A percentile compares a stretch with the other conserved stretches of the same genome.
These are phyloP conservation scores for Emmonsiellopsis sp. DNA, from an alignment of 2,329 filamentous ascomycete genomes.

Conservation along the genomic window DNA sequence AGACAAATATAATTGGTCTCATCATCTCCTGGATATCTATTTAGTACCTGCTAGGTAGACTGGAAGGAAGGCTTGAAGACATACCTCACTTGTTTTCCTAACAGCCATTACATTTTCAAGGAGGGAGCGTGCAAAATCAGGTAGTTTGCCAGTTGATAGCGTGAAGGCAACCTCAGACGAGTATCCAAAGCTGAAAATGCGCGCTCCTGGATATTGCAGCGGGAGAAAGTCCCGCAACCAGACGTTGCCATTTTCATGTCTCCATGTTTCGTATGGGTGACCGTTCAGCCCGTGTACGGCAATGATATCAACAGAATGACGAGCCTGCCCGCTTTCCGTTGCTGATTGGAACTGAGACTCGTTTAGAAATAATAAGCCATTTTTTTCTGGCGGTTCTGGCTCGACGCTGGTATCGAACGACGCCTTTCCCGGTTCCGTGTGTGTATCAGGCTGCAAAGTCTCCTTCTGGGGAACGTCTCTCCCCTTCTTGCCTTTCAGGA, in stretches of 20 bases:
- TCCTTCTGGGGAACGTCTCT: too few relatives aligned
- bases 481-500: too few relatives aligned
- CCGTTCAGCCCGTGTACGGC: background rate
- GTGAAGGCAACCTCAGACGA: background rate
- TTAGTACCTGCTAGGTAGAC: background rate
- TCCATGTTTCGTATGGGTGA: background rate
- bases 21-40: background rate
- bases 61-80: background rate
- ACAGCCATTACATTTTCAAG: background rate
- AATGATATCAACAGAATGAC: background rate
- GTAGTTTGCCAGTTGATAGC: background rate
- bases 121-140: background rate
- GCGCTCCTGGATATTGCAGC: background rate
- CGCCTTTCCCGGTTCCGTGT: too few relatives aligned
- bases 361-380: too few relatives aligned
- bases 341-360: too few relatives aligned
- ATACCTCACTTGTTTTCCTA: background rate
- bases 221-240: background rate
- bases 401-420: too few relatives aligned
- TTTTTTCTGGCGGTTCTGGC: too few relatives aligned
- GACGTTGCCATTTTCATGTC: background rate
- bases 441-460: too few relatives aligned
- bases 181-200: background rate
- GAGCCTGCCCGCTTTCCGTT: too few relatives aligned
- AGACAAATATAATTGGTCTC: background rate